A percentile compares a stretch with the other conserved stretches of the same genome.
phyloP scores from a whole-genome alignment of 176 grass and related monocot species.

The Oryza glumipatula region DNA sequence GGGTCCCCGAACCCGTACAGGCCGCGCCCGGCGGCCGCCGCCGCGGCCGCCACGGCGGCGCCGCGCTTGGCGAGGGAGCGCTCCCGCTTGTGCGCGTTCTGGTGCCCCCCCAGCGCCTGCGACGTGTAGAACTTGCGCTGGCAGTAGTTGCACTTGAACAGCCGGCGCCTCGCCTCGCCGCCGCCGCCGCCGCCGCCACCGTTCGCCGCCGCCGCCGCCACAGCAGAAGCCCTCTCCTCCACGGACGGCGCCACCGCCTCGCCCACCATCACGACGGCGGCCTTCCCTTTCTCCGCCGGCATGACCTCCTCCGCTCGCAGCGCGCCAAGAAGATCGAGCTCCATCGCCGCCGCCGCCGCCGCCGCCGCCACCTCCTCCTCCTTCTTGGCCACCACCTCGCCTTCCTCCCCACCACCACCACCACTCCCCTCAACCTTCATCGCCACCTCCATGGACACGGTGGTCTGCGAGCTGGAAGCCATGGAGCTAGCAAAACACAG shows the following conservation, averaged over 20 bases:
- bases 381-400: conserved; percentile 1
- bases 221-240: conserved; percentile 4
- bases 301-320: conserved; percentile 1
- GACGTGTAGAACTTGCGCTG: conserved; percentile 88
- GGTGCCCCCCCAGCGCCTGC: conserved; percentile 94
- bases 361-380: background rate
- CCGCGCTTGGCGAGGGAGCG: conserved; percentile 69
- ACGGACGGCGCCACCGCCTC: conserved; percentile 8
- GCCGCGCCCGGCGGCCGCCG: background rate
- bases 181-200: background rate
- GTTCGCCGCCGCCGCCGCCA: background rate
- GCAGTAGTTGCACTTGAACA: conserved; percentile 94
- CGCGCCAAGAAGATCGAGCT: conserved; percentile 42
- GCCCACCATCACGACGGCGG: background rate
- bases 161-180: conserved; percentile 31
- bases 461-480: conserved; percentile 39
- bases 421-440: background rate
- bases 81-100: conserved; percentile 97
- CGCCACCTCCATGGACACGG: conserved; percentile 36
- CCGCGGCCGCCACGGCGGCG: background rate
- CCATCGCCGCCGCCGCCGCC: background rate
- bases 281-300: background rate
- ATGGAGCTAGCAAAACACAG: conserved; percentile 3
- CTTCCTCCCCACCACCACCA: background rate
- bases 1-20: conserved; percentile 31